Conservation (phyloP, 495 filamentous ascomycete genomes). For the Stereocaulon alpinum region DNA sequence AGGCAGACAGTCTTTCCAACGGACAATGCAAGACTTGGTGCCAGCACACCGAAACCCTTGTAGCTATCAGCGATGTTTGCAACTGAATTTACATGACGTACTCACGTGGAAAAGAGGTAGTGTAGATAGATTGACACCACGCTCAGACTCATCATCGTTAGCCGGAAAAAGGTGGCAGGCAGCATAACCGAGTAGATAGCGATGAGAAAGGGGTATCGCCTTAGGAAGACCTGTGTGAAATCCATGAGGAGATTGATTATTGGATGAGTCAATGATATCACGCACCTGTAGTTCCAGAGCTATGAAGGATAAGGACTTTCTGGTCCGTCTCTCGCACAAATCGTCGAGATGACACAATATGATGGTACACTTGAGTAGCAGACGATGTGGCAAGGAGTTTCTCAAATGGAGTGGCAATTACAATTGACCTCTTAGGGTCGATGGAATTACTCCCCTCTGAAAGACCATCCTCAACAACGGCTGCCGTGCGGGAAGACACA, state of each 20-base stretch:
- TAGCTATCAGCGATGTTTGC: not conserved
- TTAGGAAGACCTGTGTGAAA: slow-evolving; percentile 1
- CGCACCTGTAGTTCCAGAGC: slow-evolving; percentile 40
- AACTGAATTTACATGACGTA: not conserved
- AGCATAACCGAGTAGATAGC: slow-evolving; percentile 33
- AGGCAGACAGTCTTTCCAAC: slow-evolving; percentile 33
- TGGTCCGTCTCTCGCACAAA: not conserved
- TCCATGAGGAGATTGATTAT: not conserved
- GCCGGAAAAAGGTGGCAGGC: slow-evolving; percentile 28
- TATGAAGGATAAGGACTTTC: slow-evolving; percentile 35
- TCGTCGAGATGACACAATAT: not conserved
- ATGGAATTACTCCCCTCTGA: not conserved
- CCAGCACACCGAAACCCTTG: slow-evolving; percentile 34
- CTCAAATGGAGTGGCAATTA: not conserved
- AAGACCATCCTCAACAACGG: not conserved
- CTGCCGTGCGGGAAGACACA: not conserved
- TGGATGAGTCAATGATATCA: slow-evolving; percentile 26
- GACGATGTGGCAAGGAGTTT: not conserved
- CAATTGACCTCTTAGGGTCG: not conserved
- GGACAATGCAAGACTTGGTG: slow-evolving; percentile 30
- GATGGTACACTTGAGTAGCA: not conserved
- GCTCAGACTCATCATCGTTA: slow-evolving; percentile 15
- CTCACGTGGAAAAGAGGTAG: slow-evolving; percentile 33
- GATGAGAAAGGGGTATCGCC: slow-evolving; percentile 33
- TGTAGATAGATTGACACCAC: slow-evolving; percentile 33